A percentile compares a stretch with the other conserved stretches of the same genome.
phyloP scores from a whole-genome alignment of 192 early-diverging fungal species.

The Podila clonocystis region DNA sequence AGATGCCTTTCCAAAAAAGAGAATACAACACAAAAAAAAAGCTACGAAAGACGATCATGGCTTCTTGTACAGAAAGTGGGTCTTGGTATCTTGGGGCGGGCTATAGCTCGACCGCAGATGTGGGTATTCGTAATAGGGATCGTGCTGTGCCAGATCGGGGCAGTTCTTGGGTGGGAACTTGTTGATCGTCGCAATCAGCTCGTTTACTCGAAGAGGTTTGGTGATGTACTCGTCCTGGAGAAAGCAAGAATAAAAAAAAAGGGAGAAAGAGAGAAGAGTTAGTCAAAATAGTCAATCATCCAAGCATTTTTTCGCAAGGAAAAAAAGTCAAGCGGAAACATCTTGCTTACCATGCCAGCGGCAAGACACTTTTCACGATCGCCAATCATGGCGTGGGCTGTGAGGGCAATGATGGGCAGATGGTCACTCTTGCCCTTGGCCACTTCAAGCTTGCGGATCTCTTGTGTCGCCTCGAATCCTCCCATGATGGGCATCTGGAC shows the following conservation, averaged over 20 bases:
- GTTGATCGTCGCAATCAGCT: slow-evolving; percentile 74
- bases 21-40: not conserved
- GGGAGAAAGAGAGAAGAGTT: not conserved
- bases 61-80: slow-evolving; percentile 33
- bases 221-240: slow-evolving; percentile 69
- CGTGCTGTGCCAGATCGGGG: slow-evolving; percentile 45
- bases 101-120: slow-evolving; percentile 22
- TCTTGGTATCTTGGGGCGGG: slow-evolving; percentile 32
- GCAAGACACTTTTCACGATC: slow-evolving; percentile 88
- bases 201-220: slow-evolving; percentile 70
- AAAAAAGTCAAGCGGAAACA: slow-evolving; percentile 1
- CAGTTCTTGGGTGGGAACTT: slow-evolving; percentile 65
- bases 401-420: slow-evolving; percentile 86
- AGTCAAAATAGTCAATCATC: not conserved
- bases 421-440: slow-evolving; percentile 51
- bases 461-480: slow-evolving; percentile 86
- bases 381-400: slow-evolving; percentile 91
- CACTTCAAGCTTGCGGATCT: slow-evolving; percentile 77
- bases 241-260: slow-evolving; percentile 1
- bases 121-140: slow-evolving; percentile 36
- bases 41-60: not conserved
- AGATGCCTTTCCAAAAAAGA: not conserved
- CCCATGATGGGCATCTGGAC: slow-evolving; percentile 94
- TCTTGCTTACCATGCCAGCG: slow-evolving; percentile 76
- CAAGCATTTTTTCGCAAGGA: not conserved